A percentile compares a stretch with the other conserved stretches of the same genome.
Conservation (phyloP, 306 rosid species). For the Castanea crenata region DNA sequence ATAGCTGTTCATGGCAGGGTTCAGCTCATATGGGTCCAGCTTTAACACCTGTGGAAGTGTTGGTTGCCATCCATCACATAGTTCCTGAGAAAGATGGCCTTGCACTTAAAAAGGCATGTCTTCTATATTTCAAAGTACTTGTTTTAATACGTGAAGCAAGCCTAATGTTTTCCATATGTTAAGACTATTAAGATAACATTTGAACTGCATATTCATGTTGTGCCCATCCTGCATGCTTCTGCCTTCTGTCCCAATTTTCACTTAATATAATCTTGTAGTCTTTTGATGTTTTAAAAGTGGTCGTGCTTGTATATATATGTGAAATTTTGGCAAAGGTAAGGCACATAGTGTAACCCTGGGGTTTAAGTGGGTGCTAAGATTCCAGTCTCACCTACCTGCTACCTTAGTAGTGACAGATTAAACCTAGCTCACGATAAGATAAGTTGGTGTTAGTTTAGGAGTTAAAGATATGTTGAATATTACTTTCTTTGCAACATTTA, state of each 20-base stretch:
- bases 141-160: not conserved
- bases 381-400: not conserved
- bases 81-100: conserved; percentile 86
- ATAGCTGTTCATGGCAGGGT: conserved; percentile 60
- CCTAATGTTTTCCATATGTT: not conserved
- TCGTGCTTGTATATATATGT: not conserved
- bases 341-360: not conserved
- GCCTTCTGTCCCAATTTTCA: not conserved
- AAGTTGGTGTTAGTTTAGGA: not conserved
- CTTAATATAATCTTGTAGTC: not conserved
- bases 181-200: conserved; percentile 11
- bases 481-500: not conserved
- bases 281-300: not conserved
- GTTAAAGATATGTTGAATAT: not conserved
- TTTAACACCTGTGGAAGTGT: conserved; percentile 87
- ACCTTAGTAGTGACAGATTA: not conserved
- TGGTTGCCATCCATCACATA: conserved; percentile 94
- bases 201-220: not conserved
- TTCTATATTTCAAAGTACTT: conserved; percentile 19
- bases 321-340: not conserved
- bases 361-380: not conserved
- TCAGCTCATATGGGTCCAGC: conserved; percentile 99
- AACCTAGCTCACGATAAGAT: not conserved
- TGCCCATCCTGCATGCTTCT: conserved; percentile 10
- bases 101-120: conserved; percentile 81